These are phyloP conservation scores for Boletus rubropictus DNA, from an alignment of 768 basidiomycete genomes.

Conservation along the genomic window DNA sequence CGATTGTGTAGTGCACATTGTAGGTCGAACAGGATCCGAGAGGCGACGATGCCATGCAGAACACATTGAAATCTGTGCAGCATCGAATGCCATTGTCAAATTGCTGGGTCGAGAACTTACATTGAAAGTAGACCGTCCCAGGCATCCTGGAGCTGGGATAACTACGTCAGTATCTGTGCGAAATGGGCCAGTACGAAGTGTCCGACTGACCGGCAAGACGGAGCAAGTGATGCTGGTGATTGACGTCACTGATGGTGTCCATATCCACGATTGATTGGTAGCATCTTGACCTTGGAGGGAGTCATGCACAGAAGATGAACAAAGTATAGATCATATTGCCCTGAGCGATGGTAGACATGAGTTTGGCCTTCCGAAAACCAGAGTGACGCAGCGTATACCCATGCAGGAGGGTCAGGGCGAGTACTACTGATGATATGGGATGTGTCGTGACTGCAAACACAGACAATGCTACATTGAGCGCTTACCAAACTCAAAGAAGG, in stretches of 20 bases:
- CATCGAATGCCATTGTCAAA: neutral
- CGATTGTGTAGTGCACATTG: neutral
- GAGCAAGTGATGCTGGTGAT: slow-evolving; percentile 1
- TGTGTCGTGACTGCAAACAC: neutral
- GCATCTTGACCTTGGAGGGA: neutral
- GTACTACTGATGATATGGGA: neutral
- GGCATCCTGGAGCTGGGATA: slow-evolving; percentile 1
- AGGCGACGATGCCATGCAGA: slow-evolving; percentile 6
- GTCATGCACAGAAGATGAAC: slow-evolving; percentile 7
- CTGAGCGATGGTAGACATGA: neutral
- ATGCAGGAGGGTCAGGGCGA: slow-evolving; percentile 6
- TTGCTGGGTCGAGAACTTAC: neutral
- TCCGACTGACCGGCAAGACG: neutral
- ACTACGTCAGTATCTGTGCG: neutral
- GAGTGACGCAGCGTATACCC: neutral
- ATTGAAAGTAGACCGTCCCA: neutral
- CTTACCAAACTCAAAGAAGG: slow-evolving; percentile 12
- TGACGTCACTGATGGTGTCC: neutral
- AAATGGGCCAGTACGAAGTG: neutral
- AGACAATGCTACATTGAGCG: neutral
- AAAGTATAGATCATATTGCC: slow-evolving; percentile 8
- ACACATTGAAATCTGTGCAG: slow-evolving; percentile 7
- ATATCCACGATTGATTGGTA: neutral
- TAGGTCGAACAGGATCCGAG: slow-evolving; percentile 9
- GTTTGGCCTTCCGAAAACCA: neutral